Evolutionary conservation across 78 protist genomes (phyloP).

Genomic region (Diacronema lutheri): DNA sequence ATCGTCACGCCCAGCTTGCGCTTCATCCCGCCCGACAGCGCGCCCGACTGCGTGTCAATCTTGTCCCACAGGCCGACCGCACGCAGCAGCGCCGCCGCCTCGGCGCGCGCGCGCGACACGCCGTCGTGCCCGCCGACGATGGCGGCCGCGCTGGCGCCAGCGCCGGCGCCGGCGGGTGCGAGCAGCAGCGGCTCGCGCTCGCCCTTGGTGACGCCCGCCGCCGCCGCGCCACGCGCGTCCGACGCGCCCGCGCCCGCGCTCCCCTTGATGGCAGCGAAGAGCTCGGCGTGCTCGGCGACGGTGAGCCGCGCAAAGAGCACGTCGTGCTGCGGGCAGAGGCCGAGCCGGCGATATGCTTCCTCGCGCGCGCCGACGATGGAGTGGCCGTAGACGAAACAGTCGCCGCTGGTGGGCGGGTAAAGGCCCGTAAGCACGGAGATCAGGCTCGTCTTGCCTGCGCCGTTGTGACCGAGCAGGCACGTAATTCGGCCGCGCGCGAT

Average conservation of each 20-base stretch:
- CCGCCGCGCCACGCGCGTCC: neutral
- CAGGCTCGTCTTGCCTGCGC: slow-evolving; percentile 82
- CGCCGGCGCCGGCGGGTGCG: too few species aligned
- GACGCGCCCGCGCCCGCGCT: slow-evolving; percentile 52
- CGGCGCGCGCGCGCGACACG: neutral
- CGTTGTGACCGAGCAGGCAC: slow-evolving; percentile 79
- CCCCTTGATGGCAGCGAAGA: slow-evolving; percentile 49
- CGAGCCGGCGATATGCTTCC: slow-evolving; percentile 53
- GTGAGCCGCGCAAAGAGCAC: slow-evolving; percentile 76
- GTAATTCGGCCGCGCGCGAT: neutral
- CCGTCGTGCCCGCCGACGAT: too few species aligned
- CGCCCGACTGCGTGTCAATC: neutral
- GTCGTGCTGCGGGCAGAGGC: slow-evolving; percentile 88
- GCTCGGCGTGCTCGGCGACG: slow-evolving; percentile 69
- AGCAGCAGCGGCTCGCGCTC: too few species aligned
- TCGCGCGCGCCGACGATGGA: slow-evolving; percentile 25
- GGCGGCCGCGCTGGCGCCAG: neutral
- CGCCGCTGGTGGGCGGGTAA: slow-evolving; percentile 68
- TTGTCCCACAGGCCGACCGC: neutral
- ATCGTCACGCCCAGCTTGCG: slow-evolving; percentile 30
- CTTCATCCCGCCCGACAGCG: slow-evolving; percentile 29
- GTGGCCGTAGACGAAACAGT: neutral
- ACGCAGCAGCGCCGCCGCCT: neutral
- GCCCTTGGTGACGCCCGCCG: neutral
- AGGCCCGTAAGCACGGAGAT: slow-evolving; percentile 77